These are phyloP conservation scores for Stemphylium lycopersici DNA, from an alignment of 2,329 filamentous ascomycete genomes.

Conservation along the genomic window DNA sequence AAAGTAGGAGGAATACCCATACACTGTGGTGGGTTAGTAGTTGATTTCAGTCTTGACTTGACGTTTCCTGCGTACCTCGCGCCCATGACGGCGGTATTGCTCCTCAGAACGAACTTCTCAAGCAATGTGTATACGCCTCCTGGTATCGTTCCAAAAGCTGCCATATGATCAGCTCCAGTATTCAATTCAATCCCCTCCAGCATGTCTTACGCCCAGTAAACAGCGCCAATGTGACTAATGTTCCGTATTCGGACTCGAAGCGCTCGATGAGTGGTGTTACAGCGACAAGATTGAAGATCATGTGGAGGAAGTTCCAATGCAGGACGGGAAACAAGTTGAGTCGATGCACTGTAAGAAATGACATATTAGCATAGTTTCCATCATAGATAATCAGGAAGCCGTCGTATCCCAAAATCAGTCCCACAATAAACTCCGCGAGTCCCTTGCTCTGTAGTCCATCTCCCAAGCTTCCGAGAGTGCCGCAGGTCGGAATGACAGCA, in stretches of 20 bases:
- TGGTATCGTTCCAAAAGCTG: conserved; percentile 65
- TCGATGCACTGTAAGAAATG: conserved; percentile 72
- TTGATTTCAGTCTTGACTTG: fast-evolving
- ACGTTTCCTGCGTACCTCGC: conserved; percentile 66
- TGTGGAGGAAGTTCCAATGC: conserved; percentile 81
- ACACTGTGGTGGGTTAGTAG: conserved; percentile 62
- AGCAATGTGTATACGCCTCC: conserved; percentile 80
- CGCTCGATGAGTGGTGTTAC: conserved; percentile 88
- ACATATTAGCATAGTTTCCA: conserved; percentile 19
- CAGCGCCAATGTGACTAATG: conserved; percentile 81
- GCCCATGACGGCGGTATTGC: conserved; percentile 78
- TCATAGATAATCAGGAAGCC: background rate
- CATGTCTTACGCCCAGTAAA: conserved; percentile 82
- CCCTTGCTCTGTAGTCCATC: background rate
- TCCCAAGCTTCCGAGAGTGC: conserved; percentile 1
- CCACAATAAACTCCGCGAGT: background rate
- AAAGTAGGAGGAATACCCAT: conserved; percentile 90
- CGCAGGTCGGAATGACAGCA: background rate
- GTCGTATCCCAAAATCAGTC: background rate
- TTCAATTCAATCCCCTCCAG: conserved; percentile 53
- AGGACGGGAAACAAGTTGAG: conserved; percentile 91
- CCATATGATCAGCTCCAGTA: conserved; percentile 42
- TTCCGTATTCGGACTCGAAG: conserved; percentile 92
- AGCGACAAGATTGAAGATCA: conserved; percentile 77
- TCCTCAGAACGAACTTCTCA: conserved; percentile 73